Evolutionary conservation across 208 protist species (phyloP).

Genomic region (Trypanosomatidae sp.): DNA sequence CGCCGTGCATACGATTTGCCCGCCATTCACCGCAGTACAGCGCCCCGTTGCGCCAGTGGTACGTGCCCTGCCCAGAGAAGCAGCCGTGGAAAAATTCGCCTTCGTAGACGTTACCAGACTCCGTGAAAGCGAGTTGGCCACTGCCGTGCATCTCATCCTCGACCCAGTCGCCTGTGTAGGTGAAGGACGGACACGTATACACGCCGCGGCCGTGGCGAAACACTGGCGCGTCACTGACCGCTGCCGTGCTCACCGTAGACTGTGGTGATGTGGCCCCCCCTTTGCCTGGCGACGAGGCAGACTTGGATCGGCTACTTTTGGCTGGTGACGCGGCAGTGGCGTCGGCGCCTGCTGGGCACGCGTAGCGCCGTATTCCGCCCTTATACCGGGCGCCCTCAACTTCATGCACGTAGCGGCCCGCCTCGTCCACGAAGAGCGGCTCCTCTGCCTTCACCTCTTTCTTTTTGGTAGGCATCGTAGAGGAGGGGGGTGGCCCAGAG

Average conservation of each 20-base stretch:
- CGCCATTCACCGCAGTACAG: constrained; percentile 81
- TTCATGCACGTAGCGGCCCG: constrained; percentile 73
- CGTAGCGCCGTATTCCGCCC: constrained; percentile 63
- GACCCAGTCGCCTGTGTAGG: constrained; percentile 81
- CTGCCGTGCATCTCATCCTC: constrained; percentile 86
- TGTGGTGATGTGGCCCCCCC: background rate
- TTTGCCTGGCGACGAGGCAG: constrained; percentile 11
- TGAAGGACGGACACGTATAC: constrained; percentile 66
- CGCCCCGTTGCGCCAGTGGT: constrained; percentile 66
- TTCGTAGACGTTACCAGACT: constrained; percentile 54
- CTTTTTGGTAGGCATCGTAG: constrained; percentile 69
- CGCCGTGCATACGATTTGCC: constrained; percentile 83
- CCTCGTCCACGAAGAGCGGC: constrained; percentile 71
- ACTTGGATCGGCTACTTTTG: background rate
- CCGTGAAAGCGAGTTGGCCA: constrained; percentile 57
- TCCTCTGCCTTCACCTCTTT: constrained; percentile 79
- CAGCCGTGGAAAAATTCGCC: constrained; percentile 60
- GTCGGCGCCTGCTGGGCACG: background rate
- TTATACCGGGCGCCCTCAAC: constrained; percentile 54
- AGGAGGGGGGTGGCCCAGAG: background rate
- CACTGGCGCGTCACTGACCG: constrained; percentile 7
- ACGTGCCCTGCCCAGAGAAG: constrained; percentile 76
- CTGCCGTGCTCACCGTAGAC: background rate
- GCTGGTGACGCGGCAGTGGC: background rate
- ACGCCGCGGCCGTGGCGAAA: constrained; percentile 75